Percentiles rank a stretch among this genome's conserved stretches.
Evolutionary conservation across 768 basidiomycete species (phyloP).

Genomic region (Pleurotus cornucopiae): DNA sequence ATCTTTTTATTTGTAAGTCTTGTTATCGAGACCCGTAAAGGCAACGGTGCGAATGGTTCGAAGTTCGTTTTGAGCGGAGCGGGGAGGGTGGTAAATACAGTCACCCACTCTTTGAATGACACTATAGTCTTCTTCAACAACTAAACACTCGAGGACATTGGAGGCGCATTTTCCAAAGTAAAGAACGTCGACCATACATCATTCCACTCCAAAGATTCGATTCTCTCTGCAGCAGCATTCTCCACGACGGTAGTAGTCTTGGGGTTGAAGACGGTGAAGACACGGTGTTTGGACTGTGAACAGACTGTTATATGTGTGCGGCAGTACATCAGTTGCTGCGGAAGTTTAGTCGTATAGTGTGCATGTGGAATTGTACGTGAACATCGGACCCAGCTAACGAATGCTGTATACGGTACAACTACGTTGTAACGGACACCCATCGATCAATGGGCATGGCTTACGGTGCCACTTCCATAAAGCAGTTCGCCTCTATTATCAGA

Average conservation of each 20-base stretch:
- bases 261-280: conserved; percentile 27
- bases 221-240: conserved; percentile 23
- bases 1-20: conserved; percentile 39
- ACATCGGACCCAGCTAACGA: too few species aligned
- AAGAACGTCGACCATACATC: conserved; percentile 32
- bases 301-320: too few species aligned
- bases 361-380: too few species aligned
- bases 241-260: conserved; percentile 27
- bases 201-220: conserved; percentile 29
- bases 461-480: too few species aligned
- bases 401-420: too few species aligned
- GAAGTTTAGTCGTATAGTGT: too few species aligned
- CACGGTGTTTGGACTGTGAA: conserved; percentile 10
- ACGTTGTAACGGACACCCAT: too few species aligned
- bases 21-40: conserved; percentile 27
- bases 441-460: too few species aligned
- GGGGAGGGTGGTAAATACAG: background rate
- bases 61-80: background rate
- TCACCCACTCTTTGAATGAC: conserved; percentile 34
- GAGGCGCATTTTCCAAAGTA: conserved; percentile 15
- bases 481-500: too few species aligned
- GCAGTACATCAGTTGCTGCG: too few species aligned
- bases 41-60: conserved; percentile 23
- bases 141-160: conserved; percentile 31
- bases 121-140: conserved; percentile 33